Conservation (phyloP, 2,329 filamentous ascomycete genomes). For the Juglanconis juglandina region DNA sequence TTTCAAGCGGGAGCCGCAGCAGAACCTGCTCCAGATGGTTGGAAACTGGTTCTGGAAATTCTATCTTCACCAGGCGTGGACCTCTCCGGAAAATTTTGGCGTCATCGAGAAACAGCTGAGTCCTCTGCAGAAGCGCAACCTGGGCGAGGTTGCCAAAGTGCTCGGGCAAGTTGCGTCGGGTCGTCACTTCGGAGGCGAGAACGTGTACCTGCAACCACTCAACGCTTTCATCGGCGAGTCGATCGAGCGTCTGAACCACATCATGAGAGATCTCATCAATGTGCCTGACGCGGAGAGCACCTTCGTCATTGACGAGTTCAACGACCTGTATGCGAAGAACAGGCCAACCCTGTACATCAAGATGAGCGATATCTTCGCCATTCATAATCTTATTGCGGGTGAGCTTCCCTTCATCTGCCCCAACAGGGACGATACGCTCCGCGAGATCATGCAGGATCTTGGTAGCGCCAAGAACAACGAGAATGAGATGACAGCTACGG, state of each 20-base stretch:
- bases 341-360: constrained; percentile 99
- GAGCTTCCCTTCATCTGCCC: constrained; percentile 78
- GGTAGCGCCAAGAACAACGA: constrained; percentile 97
- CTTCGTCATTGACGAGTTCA: constrained; percentile 98
- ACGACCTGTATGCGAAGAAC: constrained; percentile 92
- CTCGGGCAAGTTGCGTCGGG: constrained; percentile 85
- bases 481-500: constrained; percentile 82
- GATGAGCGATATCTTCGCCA: constrained; percentile 94
- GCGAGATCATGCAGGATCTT: constrained; percentile 88
- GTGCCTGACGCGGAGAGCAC: constrained; percentile 84
- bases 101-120: constrained; percentile 87
- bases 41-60: constrained; percentile 92
- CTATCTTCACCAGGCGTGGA: constrained; percentile 85
- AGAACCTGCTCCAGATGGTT: constrained; percentile 76
- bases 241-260: constrained; percentile 71
- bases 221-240: constrained; percentile 89
- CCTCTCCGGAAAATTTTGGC: constrained; percentile 88
- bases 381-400: constrained; percentile 80
- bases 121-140: constrained; percentile 87
- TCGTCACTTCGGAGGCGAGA: constrained; percentile 86
- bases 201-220: constrained; percentile 90
- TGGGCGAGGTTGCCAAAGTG: constrained; percentile 87
- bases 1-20: constrained; percentile 76
- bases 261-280: constrained; percentile 74
- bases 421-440: constrained; percentile 77